Percentiles rank a stretch among this genome's conserved stretches.
These are phyloP conservation scores for Dionaea muscipula DNA, from an alignment of 179 eudicot genomes.

Conservation along the genomic window DNA sequence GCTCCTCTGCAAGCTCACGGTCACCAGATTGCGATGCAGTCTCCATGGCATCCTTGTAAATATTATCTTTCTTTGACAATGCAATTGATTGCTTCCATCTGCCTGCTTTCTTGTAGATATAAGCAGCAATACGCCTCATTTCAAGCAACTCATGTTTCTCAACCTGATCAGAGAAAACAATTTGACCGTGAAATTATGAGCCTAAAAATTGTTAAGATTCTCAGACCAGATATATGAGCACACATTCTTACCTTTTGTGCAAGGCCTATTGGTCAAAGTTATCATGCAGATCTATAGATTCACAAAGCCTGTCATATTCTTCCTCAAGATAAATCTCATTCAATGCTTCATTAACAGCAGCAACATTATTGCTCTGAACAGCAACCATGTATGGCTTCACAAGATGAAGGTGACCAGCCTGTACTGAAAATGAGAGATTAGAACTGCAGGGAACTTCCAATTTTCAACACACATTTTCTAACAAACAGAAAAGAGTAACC, in stretches of 20 bases:
- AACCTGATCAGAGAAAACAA: constrained; percentile 25
- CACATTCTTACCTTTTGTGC: constrained; percentile 29
- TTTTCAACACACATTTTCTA: no score
- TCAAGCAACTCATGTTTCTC: constrained; percentile 42
- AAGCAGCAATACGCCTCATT: constrained; percentile 45
- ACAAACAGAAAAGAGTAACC: no score
- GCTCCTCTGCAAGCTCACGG: constrained; percentile 43
- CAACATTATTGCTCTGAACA: constrained; percentile 37
- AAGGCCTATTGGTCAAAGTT: constrained; percentile 47
- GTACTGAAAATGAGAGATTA: constrained; percentile 7
- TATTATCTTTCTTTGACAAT: constrained; percentile 36
- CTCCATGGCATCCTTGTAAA: constrained; percentile 42
- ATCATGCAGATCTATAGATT: constrained; percentile 36
- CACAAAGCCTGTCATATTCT: constrained; percentile 42
- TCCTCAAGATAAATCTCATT: constrained; percentile 42
- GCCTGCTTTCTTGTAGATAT: constrained; percentile 39
- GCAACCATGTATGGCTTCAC: constrained; percentile 50
- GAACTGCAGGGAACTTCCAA: neutral
- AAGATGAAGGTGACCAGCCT: constrained; percentile 42
- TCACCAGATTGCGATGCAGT: constrained; percentile 43
- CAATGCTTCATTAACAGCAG: constrained; percentile 41
- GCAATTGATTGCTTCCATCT: constrained; percentile 46
- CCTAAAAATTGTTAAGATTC: neutral
- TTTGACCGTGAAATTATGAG: neutral
- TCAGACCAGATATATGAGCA: neutral